Percentiles rank a stretch among this genome's conserved stretches.
Evolutionary conservation across 2,329 filamentous ascomycete species (phyloP).

Genomic region (Fonsecaea pedrosoi): DNA sequence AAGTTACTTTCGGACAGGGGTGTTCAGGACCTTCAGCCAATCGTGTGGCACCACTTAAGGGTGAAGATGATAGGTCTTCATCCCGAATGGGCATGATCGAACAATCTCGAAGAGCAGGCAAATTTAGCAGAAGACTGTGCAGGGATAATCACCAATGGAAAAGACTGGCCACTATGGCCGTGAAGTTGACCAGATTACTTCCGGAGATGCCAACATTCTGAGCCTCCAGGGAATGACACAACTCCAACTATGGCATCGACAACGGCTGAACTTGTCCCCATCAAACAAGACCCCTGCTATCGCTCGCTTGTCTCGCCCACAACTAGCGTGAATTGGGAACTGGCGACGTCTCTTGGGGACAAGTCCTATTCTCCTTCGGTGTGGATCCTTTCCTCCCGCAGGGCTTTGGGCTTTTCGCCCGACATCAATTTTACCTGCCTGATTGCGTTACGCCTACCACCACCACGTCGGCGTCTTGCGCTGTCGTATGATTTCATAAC

Average conservation of each 20-base stretch:
- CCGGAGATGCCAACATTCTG: not conserved
- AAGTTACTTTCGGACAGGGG: slow-evolving; percentile 5
- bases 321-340: too few relatives aligned
- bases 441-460: slow-evolving; percentile 20
- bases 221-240: not conserved
- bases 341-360: not conserved
- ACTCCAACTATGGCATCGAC: not conserved
- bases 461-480: not conserved
- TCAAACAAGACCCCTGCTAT: too few relatives aligned
- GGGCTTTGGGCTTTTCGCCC: slow-evolving; percentile 1
- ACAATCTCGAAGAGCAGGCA: not conserved
- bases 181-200: not conserved
- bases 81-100: not conserved
- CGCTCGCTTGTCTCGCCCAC: too few relatives aligned
- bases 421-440: slow-evolving; percentile 21
- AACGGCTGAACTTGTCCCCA: not conserved
- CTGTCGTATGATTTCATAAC: slow-evolving; percentile 25
- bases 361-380: not conserved
- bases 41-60: not conserved
- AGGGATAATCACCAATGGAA: not conserved
- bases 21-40: not conserved
- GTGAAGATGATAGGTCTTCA: not conserved
- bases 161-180: not conserved
- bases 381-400: not conserved
- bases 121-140: not conserved